Evolutionary conservation across 106 monocot genomes (phyloP), one percentile per base, ranked within the genome.

Genomic region (Platanthera zijinensis): DNA sequence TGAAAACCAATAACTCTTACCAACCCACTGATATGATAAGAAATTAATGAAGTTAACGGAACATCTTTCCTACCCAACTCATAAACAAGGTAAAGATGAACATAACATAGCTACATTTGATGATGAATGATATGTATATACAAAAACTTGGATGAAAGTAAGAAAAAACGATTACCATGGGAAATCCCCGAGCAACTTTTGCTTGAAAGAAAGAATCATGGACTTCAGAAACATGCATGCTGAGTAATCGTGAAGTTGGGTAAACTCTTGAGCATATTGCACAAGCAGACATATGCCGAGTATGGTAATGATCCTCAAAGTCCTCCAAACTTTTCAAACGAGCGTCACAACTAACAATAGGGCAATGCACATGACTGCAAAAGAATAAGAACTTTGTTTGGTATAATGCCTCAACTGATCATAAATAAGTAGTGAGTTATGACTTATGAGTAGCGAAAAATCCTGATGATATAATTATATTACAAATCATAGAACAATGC

Each of bases 121-220:
- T 18, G 8, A 59, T 59, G 59, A 19, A 18, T n/a, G 19, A 59
- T 59, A 59, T 59, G n/a, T 19, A 18, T 59, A 11, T 59, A 59
- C n/a, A 19, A 19, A 32, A 8, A 8, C 15, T 75, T 46, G 5
- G 8, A 5, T 72, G 48, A 18, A 68, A 3, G 52, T 25, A 75
- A 12, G 12, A 71, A 32, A 77, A 32, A 6, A 45, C 50, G 53
- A 48, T 85, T 82, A 88, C 94, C 97, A 99, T 99, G 14, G 91
- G 91, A 84, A 91, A 99, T 13, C 97, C 94, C 50, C 89, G 89
- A 22, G 97, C 91, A 75, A 90, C 94, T 83, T 99, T 99, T 61
- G 97, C 91, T 84, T 91, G 81, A 63, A 94, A 99, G 86, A 91
- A 99, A 52, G 97, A 99, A 86, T 99, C 97, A 78, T 99, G 97